phyloP scores from a whole-genome alignment of 2,329 filamentous ascomycete species.

The Ophiostoma tasmaniense region DNA sequence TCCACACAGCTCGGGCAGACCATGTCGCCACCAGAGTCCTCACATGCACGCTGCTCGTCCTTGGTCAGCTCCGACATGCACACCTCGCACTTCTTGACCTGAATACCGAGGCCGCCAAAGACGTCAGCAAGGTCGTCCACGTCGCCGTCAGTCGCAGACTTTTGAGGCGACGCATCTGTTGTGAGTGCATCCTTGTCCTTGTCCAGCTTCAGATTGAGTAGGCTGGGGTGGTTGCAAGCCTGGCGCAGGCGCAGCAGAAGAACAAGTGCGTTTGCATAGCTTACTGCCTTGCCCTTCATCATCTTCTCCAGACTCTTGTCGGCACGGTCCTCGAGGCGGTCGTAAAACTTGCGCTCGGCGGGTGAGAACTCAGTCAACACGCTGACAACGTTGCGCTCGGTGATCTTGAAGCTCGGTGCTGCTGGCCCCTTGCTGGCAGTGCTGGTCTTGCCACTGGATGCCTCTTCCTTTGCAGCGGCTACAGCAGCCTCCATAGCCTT shows the following conservation, averaged over 20 bases:
- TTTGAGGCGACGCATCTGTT: constrained; percentile 44
- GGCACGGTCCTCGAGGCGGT: constrained; percentile 71
- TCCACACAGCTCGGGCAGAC: constrained; percentile 65
- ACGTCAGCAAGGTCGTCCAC: constrained; percentile 79
- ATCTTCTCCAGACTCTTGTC: constrained; percentile 81
- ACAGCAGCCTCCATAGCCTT: constrained; percentile 34
- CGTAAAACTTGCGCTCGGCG: constrained; percentile 78
- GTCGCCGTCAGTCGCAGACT: constrained; percentile 49
- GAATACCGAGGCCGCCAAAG: constrained; percentile 74
- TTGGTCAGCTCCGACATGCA: constrained; percentile 62
- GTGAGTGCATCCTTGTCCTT: constrained; percentile 80
- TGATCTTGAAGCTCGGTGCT: constrained; percentile 74
- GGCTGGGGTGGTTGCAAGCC: constrained; percentile 86
- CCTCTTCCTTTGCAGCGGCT: constrained; percentile 23
- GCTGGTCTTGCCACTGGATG: neutral
- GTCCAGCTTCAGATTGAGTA: constrained; percentile 76
- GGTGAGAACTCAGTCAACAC: constrained; percentile 69
- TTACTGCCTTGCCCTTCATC: constrained; percentile 67
- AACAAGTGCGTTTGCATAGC: constrained; percentile 90
- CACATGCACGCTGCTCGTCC: constrained; percentile 37
- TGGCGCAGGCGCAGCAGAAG: constrained; percentile 84
- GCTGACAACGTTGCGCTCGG: constrained; percentile 78
- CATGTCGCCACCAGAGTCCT: constrained; percentile 32
- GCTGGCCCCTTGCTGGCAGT: constrained; percentile 20
- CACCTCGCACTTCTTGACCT: constrained; percentile 71